These are phyloP conservation scores for Aphanomyces cochlioides DNA, from an alignment of 352 stramenopile genomes.

Conservation along the genomic window DNA sequence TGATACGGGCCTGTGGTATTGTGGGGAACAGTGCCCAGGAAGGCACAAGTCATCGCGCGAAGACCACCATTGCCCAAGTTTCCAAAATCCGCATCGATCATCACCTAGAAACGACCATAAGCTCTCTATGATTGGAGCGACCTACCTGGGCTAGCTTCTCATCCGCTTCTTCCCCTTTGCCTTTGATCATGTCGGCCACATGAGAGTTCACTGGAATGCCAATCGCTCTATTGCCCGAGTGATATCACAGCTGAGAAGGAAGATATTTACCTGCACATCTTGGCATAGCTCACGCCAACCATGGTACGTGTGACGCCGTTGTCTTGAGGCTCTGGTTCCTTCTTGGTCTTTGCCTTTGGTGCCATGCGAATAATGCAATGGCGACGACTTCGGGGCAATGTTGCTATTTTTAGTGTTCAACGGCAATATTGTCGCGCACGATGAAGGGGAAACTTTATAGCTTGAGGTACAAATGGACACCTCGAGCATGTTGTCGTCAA, in stretches of 20 bases:
- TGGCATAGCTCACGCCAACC: slow-evolving; percentile 61
- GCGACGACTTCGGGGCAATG: no score
- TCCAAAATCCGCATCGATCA: slow-evolving; percentile 68
- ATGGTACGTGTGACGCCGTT: slow-evolving; percentile 62
- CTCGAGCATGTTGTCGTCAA: no score
- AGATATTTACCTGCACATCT: slow-evolving; percentile 60
- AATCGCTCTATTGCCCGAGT: slow-evolving; percentile 45
- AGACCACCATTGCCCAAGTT: slow-evolving; percentile 56
- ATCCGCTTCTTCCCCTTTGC: slow-evolving; percentile 62
- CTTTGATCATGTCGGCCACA: slow-evolving; percentile 65
- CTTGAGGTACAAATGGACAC: no score
- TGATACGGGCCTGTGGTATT: slow-evolving; percentile 60
- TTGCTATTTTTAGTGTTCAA: no score
- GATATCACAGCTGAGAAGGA: background rate
- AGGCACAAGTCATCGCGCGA: slow-evolving; percentile 59
- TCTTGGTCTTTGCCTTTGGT: slow-evolving; percentile 45
- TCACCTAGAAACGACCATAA: slow-evolving; percentile 42
- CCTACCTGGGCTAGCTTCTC: slow-evolving; percentile 53
- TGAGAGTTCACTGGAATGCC: slow-evolving; percentile 59
- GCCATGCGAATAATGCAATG: background rate
- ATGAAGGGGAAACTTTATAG: no score
- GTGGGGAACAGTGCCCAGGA: slow-evolving; percentile 62
- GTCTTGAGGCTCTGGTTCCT: slow-evolving; percentile 55
- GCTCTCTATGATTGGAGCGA: background rate
- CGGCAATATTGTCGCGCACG: no score